Percentiles rank a stretch among this genome's conserved stretches.
phyloP scores from a whole-genome alignment of 495 filamentous ascomycete species.

The Podospora pseudocomata region DNA sequence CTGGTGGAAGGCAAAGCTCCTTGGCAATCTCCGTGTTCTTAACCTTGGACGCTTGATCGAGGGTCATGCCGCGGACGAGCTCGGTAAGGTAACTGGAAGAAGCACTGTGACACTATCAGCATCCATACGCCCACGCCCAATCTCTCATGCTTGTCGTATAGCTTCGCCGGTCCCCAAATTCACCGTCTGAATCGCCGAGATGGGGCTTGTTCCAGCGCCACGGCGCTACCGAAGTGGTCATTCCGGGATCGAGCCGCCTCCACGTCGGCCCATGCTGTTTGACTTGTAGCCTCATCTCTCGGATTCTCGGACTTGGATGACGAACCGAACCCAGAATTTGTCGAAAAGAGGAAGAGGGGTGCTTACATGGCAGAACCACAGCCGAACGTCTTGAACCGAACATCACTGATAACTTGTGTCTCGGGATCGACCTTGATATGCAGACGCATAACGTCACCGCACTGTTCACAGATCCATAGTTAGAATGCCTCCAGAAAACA shows the following conservation, averaged over 20 bases:
- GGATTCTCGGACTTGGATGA: not conserved
- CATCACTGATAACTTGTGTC: slow-evolving; percentile 85
- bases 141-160: not conserved
- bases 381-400: slow-evolving; percentile 90
- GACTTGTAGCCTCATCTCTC: not conserved
- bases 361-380: slow-evolving; percentile 83
- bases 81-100: slow-evolving; percentile 83
- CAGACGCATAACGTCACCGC: slow-evolving; percentile 97
- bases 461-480: slow-evolving; percentile 22
- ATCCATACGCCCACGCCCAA: not conserved
- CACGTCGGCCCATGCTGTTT: not conserved
- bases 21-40: slow-evolving; percentile 97
- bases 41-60: slow-evolving; percentile 86
- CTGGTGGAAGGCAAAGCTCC: slow-evolving; percentile 90
- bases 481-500: not conserved
- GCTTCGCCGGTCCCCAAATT: not conserved
- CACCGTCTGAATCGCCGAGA: not conserved
- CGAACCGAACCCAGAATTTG: not conserved
- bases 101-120: slow-evolving; percentile 25
- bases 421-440: slow-evolving; percentile 94
- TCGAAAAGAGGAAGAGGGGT: not conserved
- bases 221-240: not conserved
- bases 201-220: not conserved
- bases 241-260: not conserved
- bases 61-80: slow-evolving; percentile 89